Evolutionary conservation across 2,329 filamentous ascomycete genomes (phyloP).

Genomic region (Orbilia ellipsospora): DNA sequence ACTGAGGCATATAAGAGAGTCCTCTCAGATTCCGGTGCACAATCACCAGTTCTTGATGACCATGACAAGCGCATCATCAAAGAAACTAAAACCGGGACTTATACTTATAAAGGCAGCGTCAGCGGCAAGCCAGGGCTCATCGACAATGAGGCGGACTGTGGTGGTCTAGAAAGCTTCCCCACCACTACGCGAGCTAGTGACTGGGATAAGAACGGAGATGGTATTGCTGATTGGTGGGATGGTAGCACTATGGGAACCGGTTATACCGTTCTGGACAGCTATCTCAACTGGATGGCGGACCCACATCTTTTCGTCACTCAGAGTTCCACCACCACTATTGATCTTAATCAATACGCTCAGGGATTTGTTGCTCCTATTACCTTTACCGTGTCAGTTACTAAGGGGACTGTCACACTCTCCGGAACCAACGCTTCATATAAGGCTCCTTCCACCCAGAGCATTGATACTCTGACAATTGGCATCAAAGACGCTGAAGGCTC

Average conservation of each 20-base stretch:
- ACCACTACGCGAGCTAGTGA: conserved; percentile 56
- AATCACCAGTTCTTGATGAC: conserved; percentile 60
- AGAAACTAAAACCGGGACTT: conserved; percentile 60
- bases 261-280: conserved; percentile 61
- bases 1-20: conserved; percentile 62
- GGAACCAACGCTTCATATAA: conserved; percentile 51
- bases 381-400: conserved; percentile 49
- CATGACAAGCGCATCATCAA: conserved; percentile 61
- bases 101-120: conserved; percentile 60
- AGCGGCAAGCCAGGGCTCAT: conserved; percentile 61
- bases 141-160: conserved; percentile 61
- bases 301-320: conserved; percentile 61
- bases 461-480: conserved; percentile 54
- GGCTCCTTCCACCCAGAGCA: conserved; percentile 49
- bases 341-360: conserved; percentile 58
- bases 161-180: conserved; percentile 61
- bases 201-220: conserved; percentile 62
- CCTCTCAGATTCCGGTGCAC: conserved; percentile 60
- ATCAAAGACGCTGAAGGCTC: conserved; percentile 57
- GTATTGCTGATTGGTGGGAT: conserved; percentile 62
- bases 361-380: conserved; percentile 56
- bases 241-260: conserved; percentile 60
- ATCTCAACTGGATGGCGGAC: conserved; percentile 62
- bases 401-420: conserved; percentile 53
- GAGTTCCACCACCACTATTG: conserved; percentile 57